Evolutionary conservation across 1,284 basidiomycete species (phyloP).

Genomic region (Heterobasidion irregulare): DNA sequence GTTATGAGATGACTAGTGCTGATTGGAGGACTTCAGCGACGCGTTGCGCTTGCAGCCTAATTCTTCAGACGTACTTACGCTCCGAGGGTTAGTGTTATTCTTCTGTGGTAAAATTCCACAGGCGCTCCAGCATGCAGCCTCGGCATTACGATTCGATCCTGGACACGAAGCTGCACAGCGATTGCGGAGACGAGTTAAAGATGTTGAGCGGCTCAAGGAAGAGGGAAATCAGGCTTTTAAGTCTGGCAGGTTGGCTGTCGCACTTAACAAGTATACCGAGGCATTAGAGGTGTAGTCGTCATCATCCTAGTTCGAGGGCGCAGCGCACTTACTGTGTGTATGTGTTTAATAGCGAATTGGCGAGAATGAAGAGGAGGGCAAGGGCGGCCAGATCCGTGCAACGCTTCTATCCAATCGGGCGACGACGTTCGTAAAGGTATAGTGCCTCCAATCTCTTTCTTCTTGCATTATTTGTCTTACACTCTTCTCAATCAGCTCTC

Average conservation of each 20-base stretch:
- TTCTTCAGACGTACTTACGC: slow-evolving; percentile 74
- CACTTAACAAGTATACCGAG: slow-evolving; percentile 61
- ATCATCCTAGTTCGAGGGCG: neutral
- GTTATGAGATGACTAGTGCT: neutral
- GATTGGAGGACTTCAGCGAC: slow-evolving; percentile 40
- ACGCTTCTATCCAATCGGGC: slow-evolving; percentile 81
- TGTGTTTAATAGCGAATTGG: slow-evolving; percentile 43
- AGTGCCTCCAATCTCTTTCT: slow-evolving; percentile 1
- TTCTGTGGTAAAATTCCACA: slow-evolving; percentile 65
- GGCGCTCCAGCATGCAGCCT: slow-evolving; percentile 64
- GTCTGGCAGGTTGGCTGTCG: slow-evolving; percentile 47
- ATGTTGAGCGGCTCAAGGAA: slow-evolving; percentile 77
- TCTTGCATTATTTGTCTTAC: slow-evolving; percentile 2
- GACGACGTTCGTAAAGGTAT: slow-evolving; percentile 70
- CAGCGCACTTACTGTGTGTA: neutral
- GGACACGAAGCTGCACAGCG: slow-evolving; percentile 64
- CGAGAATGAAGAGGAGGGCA: slow-evolving; percentile 53
- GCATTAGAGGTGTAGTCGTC: slow-evolving; percentile 47
- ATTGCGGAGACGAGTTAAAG: slow-evolving; percentile 69
- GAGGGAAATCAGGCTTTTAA: slow-evolving; percentile 82
- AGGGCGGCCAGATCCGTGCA: slow-evolving; percentile 70
- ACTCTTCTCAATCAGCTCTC: slow-evolving; percentile 37
- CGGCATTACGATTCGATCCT: slow-evolving; percentile 75
- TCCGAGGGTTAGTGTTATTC: slow-evolving; percentile 78
- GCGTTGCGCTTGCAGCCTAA: slow-evolving; percentile 64